These are phyloP conservation scores for Phaeotremella fagi DNA, from an alignment of 768 basidiomycete genomes.

Conservation along the genomic window DNA sequence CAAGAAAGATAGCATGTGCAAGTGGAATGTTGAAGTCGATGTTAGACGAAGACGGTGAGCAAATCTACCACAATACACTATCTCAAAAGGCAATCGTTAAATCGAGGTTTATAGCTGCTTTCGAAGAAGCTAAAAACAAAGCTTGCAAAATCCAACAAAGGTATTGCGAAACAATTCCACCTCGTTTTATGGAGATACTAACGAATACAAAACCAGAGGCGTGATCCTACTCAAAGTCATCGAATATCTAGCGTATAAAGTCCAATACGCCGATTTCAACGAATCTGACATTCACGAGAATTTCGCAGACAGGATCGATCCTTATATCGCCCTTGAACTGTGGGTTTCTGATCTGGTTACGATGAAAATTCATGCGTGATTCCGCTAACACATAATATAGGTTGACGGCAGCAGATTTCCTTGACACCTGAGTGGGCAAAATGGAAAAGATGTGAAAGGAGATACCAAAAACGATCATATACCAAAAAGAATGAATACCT, in stretches of 20 bases:
- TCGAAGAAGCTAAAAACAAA: conserved; percentile 67
- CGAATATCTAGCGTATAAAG: conserved; percentile 83
- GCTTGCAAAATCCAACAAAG: conserved; percentile 67
- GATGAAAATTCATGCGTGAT: too few species aligned
- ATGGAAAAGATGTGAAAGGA: too few species aligned
- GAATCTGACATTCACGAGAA: conserved; percentile 79
- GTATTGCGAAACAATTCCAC: too few species aligned
- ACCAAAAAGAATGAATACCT: too few species aligned
- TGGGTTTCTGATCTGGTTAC: conserved; percentile 53
- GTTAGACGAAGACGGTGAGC: conserved; percentile 66
- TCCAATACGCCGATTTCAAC: conserved; percentile 65
- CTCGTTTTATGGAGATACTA: background rate
- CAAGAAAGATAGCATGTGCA: conserved; percentile 65
- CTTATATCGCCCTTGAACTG: conserved; percentile 85
- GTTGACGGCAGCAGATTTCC: conserved; percentile 35
- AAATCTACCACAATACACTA: background rate
- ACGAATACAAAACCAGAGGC: conserved; percentile 44
- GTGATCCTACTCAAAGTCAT: conserved; percentile 79
- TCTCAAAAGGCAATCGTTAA: conserved; percentile 7
- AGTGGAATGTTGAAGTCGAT: conserved; percentile 80
- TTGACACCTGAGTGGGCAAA: conserved; percentile 29
- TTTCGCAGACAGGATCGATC: conserved; percentile 73
- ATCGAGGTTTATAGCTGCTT: conserved; percentile 56
- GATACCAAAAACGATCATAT: too few species aligned
- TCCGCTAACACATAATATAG: conserved; percentile 33